phyloP scores from a whole-genome alignment of 371 early-diverging fungal species.

The Mucor saturninus region DNA sequence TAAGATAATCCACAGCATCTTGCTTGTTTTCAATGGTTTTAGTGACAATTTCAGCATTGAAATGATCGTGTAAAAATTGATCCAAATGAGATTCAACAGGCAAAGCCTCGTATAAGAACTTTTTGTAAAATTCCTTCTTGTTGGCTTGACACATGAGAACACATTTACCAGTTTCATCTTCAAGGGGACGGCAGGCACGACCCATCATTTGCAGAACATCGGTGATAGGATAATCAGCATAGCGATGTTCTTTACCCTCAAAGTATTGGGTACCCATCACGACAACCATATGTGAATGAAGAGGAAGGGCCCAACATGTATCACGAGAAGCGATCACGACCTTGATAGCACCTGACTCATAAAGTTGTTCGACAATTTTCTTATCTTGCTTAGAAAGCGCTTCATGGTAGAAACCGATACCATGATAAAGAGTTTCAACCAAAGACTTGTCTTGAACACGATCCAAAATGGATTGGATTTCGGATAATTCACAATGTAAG shows the following conservation, averaged over 20 bases:
- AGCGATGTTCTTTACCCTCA: slow-evolving; percentile 92
- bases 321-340: slow-evolving; percentile 91
- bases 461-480: slow-evolving; percentile 64
- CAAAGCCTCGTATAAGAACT: slow-evolving; percentile 92
- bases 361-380: slow-evolving; percentile 77
- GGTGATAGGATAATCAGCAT: slow-evolving; percentile 92
- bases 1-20: slow-evolving; percentile 97
- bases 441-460: slow-evolving; percentile 77
- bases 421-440: slow-evolving; percentile 73
- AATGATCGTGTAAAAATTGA: slow-evolving; percentile 88
- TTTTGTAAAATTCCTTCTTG: slow-evolving; percentile 96
- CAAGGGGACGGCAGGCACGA: slow-evolving; percentile 75
- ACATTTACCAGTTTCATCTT: slow-evolving; percentile 78
- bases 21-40: slow-evolving; percentile 95
- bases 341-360: slow-evolving; percentile 79
- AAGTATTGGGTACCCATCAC: slow-evolving; percentile 97
- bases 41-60: slow-evolving; percentile 95
- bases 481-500: slow-evolving; percentile 70
- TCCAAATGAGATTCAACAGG: slow-evolving; percentile 96
- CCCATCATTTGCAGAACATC: slow-evolving; percentile 98
- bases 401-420: slow-evolving; percentile 93
- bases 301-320: slow-evolving; percentile 87
- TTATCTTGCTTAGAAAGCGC: slow-evolving; percentile 78
- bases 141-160: slow-evolving; percentile 93
- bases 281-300: slow-evolving; percentile 84